Evolutionary conservation across 2,329 filamentous ascomycete genomes (phyloP), one percentile per base, ranked within the genome.

Genomic region (Annulohypoxylon truncatum): DNA sequence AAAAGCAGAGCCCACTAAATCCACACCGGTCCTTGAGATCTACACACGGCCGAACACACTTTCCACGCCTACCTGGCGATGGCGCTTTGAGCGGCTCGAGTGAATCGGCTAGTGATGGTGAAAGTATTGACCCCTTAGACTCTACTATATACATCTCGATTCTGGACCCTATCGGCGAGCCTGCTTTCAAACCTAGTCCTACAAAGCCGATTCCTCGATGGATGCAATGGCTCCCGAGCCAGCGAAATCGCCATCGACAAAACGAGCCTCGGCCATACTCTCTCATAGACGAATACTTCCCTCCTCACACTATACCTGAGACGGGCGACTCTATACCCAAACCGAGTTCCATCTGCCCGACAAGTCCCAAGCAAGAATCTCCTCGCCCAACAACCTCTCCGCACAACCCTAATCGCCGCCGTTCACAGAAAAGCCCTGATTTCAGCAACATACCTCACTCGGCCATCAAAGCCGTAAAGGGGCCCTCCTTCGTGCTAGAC

Each of bases 131-230:
- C 3, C 70, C 74, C 2, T 67, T 73, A 0, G 71, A 76, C 44
- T 77, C 78, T 2, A 75, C 78, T 1, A 81, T 87, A 4, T 87
- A 85, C 73, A 80, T 87, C 5, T 82, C 83, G 31, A 80, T 85
- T 3, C 75, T 77, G 26, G 81, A 88, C 64, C 85, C 86, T 0
- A 64, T 87, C 9, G 79, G 82, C 12, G 75, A 79, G 8, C 76
- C 78, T 3, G 77, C 82, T 1, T 87, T 87, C 71, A 79, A 77
- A 65, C 82, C 84, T 1, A 81, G 79, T 55, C 80, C 78, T 3
- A 79, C 83, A 9, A 88, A 87, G 65, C 83, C 85, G 1, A 80
- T 87, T 9, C 85, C 85, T 0, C 63, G 69, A 12, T 83, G 81
- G 74, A 85, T 85, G 81, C 79, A 78, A 47, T 69, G 73, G 64